A percentile compares a stretch with the other conserved stretches of the same genome.
phyloP scores from a whole-genome alignment of 305 asterid genomes.

The Solanum aculeatissimum region DNA sequence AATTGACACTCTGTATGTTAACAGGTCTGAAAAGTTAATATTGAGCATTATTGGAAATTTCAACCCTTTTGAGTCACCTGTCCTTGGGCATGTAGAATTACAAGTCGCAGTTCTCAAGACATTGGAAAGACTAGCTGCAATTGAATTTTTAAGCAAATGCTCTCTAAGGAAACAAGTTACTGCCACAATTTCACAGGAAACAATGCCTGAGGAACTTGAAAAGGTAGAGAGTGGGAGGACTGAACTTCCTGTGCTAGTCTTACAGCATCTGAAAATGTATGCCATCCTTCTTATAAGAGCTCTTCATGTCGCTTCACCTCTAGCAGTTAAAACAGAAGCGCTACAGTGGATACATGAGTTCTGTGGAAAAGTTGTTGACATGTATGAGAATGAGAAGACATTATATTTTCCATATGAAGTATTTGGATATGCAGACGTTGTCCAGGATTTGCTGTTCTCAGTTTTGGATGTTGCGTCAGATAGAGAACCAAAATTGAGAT shows the following conservation, averaged over 20 bases:
- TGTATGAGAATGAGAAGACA: constrained; percentile 26
- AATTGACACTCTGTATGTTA: constrained; percentile 31
- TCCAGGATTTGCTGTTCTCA: constrained; percentile 60
- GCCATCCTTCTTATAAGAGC: constrained; percentile 50
- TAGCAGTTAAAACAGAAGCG: constrained; percentile 76
- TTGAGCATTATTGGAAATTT: constrained; percentile 34
- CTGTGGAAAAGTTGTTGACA: constrained; percentile 51
- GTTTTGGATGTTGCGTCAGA: constrained; percentile 74
- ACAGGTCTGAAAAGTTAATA: constrained; percentile 57
- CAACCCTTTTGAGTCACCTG: constrained; percentile 55
- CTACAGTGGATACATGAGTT: constrained; percentile 61
- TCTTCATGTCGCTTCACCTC: constrained; percentile 59
- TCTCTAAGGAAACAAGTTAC: constrained; percentile 33
- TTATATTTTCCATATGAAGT: constrained; percentile 65
- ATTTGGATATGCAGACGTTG: constrained; percentile 45
- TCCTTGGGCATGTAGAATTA: constrained; percentile 47
- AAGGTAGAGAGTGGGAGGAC: constrained; percentile 36
- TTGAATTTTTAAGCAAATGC: constrained; percentile 61
- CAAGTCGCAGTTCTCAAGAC: constrained; percentile 63
- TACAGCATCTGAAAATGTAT: constrained; percentile 58
- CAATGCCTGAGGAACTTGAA: constrained; percentile 19
- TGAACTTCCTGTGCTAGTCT: constrained; percentile 35
- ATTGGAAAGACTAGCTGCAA: constrained; percentile 53
- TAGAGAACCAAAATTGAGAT: constrained; percentile 81
- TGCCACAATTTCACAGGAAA: constrained; percentile 26